Percentiles rank a stretch among this genome's conserved stretches.
Evolutionary conservation across 2,329 filamentous ascomycete genomes (phyloP).

Genomic region (Neophaeococcomyces aloes): DNA sequence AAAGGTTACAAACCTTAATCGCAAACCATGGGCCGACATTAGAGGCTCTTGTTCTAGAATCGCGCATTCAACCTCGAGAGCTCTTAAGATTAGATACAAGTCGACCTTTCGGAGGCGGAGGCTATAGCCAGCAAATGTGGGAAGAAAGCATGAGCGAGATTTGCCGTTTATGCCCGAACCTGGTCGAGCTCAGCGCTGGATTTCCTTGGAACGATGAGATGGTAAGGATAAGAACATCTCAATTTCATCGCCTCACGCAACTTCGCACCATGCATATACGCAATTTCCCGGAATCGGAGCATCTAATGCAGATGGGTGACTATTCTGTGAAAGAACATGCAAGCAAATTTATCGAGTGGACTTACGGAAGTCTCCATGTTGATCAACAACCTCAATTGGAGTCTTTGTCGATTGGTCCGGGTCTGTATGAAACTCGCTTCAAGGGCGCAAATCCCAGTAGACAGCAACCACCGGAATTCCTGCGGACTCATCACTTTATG

Average conservation of each 20-base stretch:
- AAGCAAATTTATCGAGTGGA: conserved; percentile 22
- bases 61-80: conserved; percentile 21
- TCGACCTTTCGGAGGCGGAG: conserved; percentile 20
- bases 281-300: conserved; percentile 21
- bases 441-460: conserved; percentile 9
- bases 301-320: conserved; percentile 20
- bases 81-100: conserved; percentile 19
- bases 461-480: conserved; percentile 16
- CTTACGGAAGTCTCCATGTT: conserved; percentile 14
- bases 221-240: conserved; percentile 18
- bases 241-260: conserved; percentile 14
- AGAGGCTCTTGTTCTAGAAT: conserved; percentile 19
- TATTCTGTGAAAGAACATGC: conserved; percentile 22
- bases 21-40: conserved; percentile 19
- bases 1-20: conserved; percentile 16
- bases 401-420: conserved; percentile 21
- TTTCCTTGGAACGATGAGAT: conserved; percentile 23
- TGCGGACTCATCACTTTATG: conserved; percentile 20
- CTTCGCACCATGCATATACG: conserved; percentile 21
- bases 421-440: conserved; percentile 19
- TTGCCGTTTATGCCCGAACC: conserved; percentile 18
- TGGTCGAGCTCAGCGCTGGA: conserved; percentile 19
- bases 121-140: conserved; percentile 22
- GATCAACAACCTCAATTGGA: conserved; percentile 14
- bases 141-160: conserved; percentile 20